Conservation (phyloP, 805 yeast genomes). For the Zygosaccharomyces gambellarensis region DNA sequence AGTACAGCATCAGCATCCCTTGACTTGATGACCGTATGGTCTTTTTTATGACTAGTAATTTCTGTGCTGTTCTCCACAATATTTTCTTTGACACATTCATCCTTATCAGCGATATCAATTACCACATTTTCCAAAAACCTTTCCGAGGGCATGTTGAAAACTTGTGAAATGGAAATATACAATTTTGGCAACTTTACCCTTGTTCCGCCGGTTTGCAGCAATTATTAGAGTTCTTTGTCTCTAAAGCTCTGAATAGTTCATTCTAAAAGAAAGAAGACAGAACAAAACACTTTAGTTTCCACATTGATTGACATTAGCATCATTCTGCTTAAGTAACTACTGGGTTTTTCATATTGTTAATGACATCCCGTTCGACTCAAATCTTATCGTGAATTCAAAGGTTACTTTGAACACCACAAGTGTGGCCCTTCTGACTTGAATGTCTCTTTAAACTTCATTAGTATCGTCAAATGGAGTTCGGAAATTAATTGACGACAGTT, state of each 20-base stretch:
- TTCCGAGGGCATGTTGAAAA: background rate
- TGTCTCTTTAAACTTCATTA: background rate
- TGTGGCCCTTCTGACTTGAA: background rate
- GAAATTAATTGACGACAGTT: background rate
- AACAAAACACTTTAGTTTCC: background rate
- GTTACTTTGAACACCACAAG: background rate
- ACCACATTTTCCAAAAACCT: background rate
- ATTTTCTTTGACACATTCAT: background rate
- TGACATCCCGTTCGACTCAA: background rate
- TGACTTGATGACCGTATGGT: slow-evolving; percentile 27
- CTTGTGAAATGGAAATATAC: background rate
- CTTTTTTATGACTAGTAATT: background rate
- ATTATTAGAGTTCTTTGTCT: background rate
- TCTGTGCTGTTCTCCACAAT: background rate
- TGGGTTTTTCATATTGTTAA: background rate
- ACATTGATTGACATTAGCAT: background rate
- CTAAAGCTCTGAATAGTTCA: background rate
- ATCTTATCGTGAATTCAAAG: background rate
- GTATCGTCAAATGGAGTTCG: background rate
- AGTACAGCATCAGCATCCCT: slow-evolving; percentile 41
- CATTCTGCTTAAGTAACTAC: background rate
- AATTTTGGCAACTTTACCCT: background rate
- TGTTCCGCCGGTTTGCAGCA: background rate
- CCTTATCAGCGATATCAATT: background rate
- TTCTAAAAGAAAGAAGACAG: background rate